Base-by-base conservation (phyloP, 768 basidiomycete species). In the Hortiboletus flavorubellus region DNA sequence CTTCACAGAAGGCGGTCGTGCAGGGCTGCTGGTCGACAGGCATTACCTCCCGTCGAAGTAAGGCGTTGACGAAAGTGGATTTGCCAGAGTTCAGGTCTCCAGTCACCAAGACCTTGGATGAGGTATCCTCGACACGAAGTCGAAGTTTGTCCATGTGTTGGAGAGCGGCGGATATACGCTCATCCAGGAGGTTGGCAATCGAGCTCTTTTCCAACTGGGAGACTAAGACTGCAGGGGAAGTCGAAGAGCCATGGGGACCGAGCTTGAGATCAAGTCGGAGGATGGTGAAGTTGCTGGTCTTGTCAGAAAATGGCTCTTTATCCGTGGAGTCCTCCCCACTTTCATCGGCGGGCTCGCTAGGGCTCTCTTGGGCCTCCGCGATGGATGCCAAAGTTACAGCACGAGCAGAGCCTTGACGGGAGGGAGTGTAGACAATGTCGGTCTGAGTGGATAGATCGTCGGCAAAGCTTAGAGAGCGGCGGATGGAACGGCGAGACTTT, bases 41-140 rank as follows among this genome's bases (percentile, higher is more conserved):
- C 89, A 99, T 92, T 42, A 97, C 85, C 66, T 91, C 84, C 7
- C 93, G 81, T 44, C 93, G 80, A 5, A 99, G 83, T 34, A 99
- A 78, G 5, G 96, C 92, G 67, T 99, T 99, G 68, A 99, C 93
- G 68, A 99, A 91, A 0, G 97, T 98, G 18, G 94, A 97, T 74
- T 99, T 99, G 64, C 97, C 97, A 35, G 97, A 90, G 70, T 99
- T 99, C 55, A 99, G 80, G 69, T 99, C 97, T 56, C 97, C 97
- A 23, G 97, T 98, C 55, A 99, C 93, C 59, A 99, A 85, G 47
- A 99, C 93, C 70, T 97, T 93, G 65, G 93, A 96, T 1, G 92
- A 89, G 7, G 86, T 93, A 70, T 98, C 95, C 68, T 89, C 79
- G 14, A 98, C 86, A 39, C 97, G 91, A 47, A 83, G 79, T 34